Percentiles rank a stretch among this genome's conserved stretches.
These are phyloP conservation scores for Gilbertella persicaria DNA, from an alignment of 371 early-diverging fungal genomes.

Conservation along the genomic window DNA sequence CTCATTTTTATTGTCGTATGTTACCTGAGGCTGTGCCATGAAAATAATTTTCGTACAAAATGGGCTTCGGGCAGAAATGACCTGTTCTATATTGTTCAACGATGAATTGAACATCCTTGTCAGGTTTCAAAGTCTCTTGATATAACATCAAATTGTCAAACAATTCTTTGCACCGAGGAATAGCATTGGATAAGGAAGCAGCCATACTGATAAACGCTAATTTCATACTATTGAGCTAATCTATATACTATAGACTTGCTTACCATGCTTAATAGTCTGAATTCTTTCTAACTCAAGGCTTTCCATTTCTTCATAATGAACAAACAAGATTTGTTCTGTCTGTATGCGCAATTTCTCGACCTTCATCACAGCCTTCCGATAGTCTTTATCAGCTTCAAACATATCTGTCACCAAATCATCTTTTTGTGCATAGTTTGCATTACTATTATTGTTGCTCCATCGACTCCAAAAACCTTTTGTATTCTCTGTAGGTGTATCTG, in stretches of 20 bases:
- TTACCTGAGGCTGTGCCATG: conserved; percentile 55
- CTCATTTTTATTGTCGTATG: neutral
- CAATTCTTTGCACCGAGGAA: conserved; percentile 55
- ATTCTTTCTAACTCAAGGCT: conserved; percentile 60
- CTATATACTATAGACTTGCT: neutral
- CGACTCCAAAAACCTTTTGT: conserved; percentile 25
- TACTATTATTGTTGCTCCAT: conserved; percentile 19
- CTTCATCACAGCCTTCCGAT: conserved; percentile 55
- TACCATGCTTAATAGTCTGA: conserved; percentile 59
- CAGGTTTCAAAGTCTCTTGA: conserved; percentile 68
- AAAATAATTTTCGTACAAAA: conserved; percentile 61
- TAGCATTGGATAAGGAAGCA: conserved; percentile 61
- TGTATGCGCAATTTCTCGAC: conserved; percentile 63
- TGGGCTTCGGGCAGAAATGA: conserved; percentile 62
- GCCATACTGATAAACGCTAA: conserved; percentile 67
- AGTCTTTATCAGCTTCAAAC: conserved; percentile 60
- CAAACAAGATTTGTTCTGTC: conserved; percentile 64
- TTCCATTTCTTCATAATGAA: conserved; percentile 62
- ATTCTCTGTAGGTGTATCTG: too few species aligned
- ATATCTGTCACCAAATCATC: conserved; percentile 20
- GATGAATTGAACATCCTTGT: conserved; percentile 66
- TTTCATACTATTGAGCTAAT: conserved; percentile 3
- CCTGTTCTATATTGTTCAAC: conserved; percentile 74
- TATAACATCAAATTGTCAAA: conserved; percentile 65
- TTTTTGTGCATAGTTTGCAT: conserved; percentile 15